Conservation (phyloP, 176 grass and related monocot species). For the Phyllostachys edulis region DNA sequence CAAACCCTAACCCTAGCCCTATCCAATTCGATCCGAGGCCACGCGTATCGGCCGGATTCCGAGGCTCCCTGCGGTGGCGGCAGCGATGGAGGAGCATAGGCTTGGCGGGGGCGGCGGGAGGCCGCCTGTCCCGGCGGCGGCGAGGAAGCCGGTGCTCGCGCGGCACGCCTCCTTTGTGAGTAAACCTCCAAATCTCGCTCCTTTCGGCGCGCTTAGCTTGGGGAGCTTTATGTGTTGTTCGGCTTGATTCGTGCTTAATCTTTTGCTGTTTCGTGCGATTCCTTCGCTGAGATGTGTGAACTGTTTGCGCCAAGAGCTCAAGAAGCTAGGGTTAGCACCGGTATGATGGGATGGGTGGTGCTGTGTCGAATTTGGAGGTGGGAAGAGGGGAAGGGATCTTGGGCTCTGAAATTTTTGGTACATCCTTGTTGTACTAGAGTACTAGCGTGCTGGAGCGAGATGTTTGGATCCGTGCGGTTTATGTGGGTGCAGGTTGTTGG, state of each 20-base stretch:
- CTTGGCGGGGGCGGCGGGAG: conserved; percentile 32
- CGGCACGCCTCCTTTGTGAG: conserved; percentile 76
- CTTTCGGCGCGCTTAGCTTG: neutral
- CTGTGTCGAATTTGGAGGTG: neutral
- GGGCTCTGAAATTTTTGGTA: neutral
- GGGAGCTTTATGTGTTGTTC: neutral
- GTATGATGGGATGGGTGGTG: neutral
- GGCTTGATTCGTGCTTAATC: conserved; percentile 6
- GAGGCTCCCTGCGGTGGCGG: neutral
- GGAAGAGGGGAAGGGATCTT: neutral
- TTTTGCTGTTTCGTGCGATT: neutral
- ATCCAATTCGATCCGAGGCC: neutral
- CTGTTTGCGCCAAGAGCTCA: neutral
- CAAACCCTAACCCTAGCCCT: conserved; percentile 45
- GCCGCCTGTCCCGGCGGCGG: conserved; percentile 56
- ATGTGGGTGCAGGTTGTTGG: conserved; percentile 14
- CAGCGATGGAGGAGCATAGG: conserved; percentile 41
- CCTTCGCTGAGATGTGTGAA: neutral
- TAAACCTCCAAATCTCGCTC: conserved; percentile 17
- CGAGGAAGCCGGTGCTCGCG: conserved; percentile 53
- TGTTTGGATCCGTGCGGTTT: conserved; percentile 29
- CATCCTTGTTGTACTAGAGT: conserved; percentile 24
- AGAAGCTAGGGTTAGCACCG: neutral
- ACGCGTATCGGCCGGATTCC: neutral
- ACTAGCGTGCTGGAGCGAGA: neutral